Evolutionary conservation across 306 rosid species (phyloP), one percentile per base, ranked within the genome.

Genomic region (Vigna trinervia): DNA sequence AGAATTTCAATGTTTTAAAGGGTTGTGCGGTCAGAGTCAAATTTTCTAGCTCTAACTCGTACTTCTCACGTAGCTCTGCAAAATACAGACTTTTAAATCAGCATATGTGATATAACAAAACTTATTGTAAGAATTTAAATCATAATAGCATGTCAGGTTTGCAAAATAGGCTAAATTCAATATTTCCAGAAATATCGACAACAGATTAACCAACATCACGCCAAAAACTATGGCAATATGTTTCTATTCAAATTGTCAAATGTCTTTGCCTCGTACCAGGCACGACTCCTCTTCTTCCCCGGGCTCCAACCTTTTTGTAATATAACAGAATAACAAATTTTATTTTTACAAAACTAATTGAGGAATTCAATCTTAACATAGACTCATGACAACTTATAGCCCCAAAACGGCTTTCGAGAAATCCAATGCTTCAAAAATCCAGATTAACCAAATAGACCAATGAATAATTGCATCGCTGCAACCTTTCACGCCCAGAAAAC

Each of bases 21-120:
- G 99, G 99, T 79, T 90, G 96, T 69, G 90, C 71, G 61, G 91
- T 78, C 62, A 95, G 85, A 9, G 96, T 89, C 92, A 95, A 79
- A 86, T 85, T 89, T 54, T 95, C 97, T 64, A 89, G 90, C 68
- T 92, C 96, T 79, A 76, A 79, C 30, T 81, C 88, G 71, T 92
- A 87, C 83, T 58, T 85, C 81, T 86, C 85, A 4, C 19, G 84
- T 52, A 82, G 82, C 63, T 78, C 99, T 95, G 88, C 82, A 90
- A 76, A 82, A 84, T 12, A 59, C 68, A 79, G 54, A 82, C 76
- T 71, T 28, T n/a, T 53, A 46, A 38, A 75, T 78, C 71, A 80
- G 81, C 66, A 30, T 11, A 71, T 36, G 46, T 69, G 17, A 71
- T 57, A 48, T n/a, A 28, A 72, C 8, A 60, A 50, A 51, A 38